A percentile compares a stretch with the other conserved stretches of the same genome.
Conservation (phyloP, 2,329 filamentous ascomycete species). For the Aureobasidium subglaciale region DNA sequence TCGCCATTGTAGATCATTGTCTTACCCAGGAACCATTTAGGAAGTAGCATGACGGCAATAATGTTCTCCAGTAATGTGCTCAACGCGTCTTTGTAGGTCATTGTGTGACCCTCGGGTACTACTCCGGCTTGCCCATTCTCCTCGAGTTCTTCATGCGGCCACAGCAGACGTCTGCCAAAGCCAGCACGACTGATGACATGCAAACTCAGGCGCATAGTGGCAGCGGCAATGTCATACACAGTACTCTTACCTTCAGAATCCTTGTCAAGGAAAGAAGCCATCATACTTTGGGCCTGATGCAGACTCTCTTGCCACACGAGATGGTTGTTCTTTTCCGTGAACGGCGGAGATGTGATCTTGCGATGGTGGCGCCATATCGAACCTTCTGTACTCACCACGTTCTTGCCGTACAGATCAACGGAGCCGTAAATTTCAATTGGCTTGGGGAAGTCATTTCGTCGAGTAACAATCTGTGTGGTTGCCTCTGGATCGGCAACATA, state of each 20-base stretch:
- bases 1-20: not conserved
- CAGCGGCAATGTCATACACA: conserved; percentile 51
- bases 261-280: conserved; percentile 49
- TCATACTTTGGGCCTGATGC: conserved; percentile 56
- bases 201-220: conserved; percentile 58
- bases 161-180: conserved; percentile 54
- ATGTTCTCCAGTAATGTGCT: conserved; percentile 57
- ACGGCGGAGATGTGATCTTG: conserved; percentile 62
- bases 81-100: conserved; percentile 61
- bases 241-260: conserved; percentile 38
- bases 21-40: conserved; percentile 49
- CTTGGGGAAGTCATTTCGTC: conserved; percentile 67
- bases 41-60: conserved; percentile 54
- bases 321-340: conserved; percentile 69
- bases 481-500: conserved; percentile 58
- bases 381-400: conserved; percentile 65
- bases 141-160: conserved; percentile 49
- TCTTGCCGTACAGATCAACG: conserved; percentile 62
- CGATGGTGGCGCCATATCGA: conserved; percentile 64
- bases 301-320: conserved; percentile 59
- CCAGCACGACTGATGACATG: conserved; percentile 62
- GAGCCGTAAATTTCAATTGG: conserved; percentile 52
- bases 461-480: conserved; percentile 57
- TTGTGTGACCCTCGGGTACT: conserved; percentile 45
- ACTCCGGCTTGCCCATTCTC: conserved; percentile 19